Conservation (phyloP, 192 early-diverging fungal species). For the Diversispora epigaea region DNA sequence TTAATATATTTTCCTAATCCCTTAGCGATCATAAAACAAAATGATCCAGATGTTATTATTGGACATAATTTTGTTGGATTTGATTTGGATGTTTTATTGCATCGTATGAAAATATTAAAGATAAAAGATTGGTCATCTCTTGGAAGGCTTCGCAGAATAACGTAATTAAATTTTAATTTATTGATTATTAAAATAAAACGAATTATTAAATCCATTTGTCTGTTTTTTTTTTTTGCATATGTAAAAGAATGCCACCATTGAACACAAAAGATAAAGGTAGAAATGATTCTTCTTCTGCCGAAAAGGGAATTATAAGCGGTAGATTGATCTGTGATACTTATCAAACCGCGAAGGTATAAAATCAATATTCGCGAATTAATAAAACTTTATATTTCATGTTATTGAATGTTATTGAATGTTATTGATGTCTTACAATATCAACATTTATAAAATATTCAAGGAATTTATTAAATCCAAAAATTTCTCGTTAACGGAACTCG, state of each 20-base stretch:
- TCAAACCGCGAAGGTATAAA: constrained; percentile 56
- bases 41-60: constrained; percentile 92
- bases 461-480: constrained; percentile 84
- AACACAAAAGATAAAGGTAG: constrained; percentile 44
- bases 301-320: constrained; percentile 77
- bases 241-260: too few relatives aligned
- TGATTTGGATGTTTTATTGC: constrained; percentile 88
- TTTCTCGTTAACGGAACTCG: constrained; percentile 78
- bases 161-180: constrained; percentile 38
- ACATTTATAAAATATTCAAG: constrained; percentile 32
- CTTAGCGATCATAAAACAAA: constrained; percentile 64
- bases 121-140: constrained; percentile 83
- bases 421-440: too few relatives aligned
- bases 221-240: too few relatives aligned
- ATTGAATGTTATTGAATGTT: too few relatives aligned
- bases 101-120: constrained; percentile 85
- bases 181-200: neutral
- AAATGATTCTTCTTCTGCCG: constrained; percentile 73
- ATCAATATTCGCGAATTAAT: neutral
- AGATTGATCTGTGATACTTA: constrained; percentile 94
- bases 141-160: constrained; percentile 77
- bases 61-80: constrained; percentile 98
- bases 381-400: neutral
- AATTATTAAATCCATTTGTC: neutral
- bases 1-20: neutral